phyloP scores from a whole-genome alignment of 2,329 filamentous ascomycete species.

The Monilinia fructigena region DNA sequence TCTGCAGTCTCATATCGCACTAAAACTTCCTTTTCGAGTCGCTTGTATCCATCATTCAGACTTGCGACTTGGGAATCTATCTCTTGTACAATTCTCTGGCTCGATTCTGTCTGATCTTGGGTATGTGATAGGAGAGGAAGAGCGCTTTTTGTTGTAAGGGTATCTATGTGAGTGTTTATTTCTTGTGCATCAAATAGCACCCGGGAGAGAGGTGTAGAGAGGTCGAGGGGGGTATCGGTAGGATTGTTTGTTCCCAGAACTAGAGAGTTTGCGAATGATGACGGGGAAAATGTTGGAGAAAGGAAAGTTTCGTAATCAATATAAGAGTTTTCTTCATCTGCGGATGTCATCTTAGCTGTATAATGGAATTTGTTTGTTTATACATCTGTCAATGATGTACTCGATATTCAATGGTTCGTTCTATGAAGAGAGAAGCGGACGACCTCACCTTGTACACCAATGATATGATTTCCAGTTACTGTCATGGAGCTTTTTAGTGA shows the following conservation, averaged over 20 bases:
- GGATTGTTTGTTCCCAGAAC: conserved; percentile 90
- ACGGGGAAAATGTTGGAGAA: conserved; percentile 75
- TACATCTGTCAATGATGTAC: neutral
- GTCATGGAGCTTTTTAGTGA: conserved; percentile 18
- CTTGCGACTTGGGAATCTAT: conserved; percentile 77
- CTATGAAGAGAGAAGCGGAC: neutral
- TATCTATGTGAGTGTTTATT: conserved; percentile 92
- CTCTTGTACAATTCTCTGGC: conserved; percentile 68
- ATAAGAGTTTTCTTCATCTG: conserved; percentile 70
- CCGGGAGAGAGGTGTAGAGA: conserved; percentile 88
- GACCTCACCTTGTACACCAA: neutral
- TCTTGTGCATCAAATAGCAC: conserved; percentile 97
- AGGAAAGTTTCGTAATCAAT: conserved; percentile 95
- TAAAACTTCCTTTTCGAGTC: conserved; percentile 82
- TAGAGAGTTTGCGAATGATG: conserved; percentile 82
- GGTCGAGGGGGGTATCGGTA: conserved; percentile 83
- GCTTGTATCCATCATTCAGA: conserved; percentile 79
- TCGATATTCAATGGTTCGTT: neutral
- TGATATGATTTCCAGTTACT: conserved; percentile 13
- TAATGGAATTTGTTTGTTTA: neutral
- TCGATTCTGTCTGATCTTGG: conserved; percentile 68
- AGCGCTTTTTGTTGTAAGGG: conserved; percentile 79
- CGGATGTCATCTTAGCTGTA: conserved; percentile 32
- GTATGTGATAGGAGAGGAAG: conserved; percentile 79
- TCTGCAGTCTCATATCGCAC: conserved; percentile 83